phyloP scores from a whole-genome alignment of 805 yeast species.

The Metschnikowia similis region DNA sequence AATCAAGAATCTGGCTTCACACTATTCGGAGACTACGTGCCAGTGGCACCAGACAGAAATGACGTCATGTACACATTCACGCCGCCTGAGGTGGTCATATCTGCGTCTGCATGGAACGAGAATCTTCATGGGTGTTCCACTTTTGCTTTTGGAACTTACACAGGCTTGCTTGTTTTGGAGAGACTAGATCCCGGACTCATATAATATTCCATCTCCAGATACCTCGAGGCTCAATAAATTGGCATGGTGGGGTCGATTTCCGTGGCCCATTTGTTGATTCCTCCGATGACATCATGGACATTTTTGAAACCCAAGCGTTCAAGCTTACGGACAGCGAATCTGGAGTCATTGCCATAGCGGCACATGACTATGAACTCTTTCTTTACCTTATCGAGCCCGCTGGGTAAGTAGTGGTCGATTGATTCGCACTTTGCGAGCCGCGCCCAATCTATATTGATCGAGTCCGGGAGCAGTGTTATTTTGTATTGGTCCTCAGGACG shows the following conservation, averaged over 20 bases:
- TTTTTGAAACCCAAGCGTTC: constrained; percentile 43
- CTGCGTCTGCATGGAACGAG: constrained; percentile 58
- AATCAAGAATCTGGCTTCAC: constrained; percentile 10
- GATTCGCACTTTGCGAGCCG: constrained; percentile 25
- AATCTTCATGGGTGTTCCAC: constrained; percentile 37
- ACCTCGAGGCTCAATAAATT: constrained; percentile 4
- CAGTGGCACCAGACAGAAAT: constrained; percentile 27
- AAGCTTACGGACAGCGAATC: constrained; percentile 60
- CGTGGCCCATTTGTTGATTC: constrained; percentile 64
- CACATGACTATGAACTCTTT: constrained; percentile 60
- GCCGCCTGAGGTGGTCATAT: constrained; percentile 49
- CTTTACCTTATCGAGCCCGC: constrained; percentile 16
- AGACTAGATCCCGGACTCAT: constrained; percentile 25
- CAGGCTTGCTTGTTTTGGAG: constrained; percentile 49
- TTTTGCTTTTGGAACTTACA: constrained; percentile 50
- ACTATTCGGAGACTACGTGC: constrained; percentile 25
- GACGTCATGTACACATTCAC: constrained; percentile 29
- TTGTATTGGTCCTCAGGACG: constrained; percentile 74
- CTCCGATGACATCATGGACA: constrained; percentile 74
- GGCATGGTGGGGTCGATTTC: constrained; percentile 45
- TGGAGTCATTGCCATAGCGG: constrained; percentile 89
- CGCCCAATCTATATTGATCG: constrained; percentile 62
- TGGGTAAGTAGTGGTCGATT: constrained; percentile 19
- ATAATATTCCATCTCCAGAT: background rate
- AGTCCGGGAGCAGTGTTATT: constrained; percentile 55